Evolutionary conservation across 805 yeast genomes (phyloP).

Genomic region (Metschnikowia noctiluminum): DNA sequence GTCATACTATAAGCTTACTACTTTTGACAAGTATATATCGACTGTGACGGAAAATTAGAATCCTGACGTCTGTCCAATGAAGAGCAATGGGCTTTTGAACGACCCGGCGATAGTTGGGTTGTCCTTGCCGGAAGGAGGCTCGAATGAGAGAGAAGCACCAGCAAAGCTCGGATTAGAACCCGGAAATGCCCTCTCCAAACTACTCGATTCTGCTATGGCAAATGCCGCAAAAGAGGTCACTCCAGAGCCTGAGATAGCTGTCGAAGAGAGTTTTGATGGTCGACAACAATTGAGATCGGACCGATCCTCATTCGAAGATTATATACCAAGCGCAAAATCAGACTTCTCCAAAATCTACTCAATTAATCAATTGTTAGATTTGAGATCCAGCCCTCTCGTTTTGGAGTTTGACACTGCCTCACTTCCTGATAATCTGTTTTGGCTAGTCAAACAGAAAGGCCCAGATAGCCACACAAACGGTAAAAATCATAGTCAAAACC

Average conservation of each 20-base stretch:
- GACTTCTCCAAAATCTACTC: slow-evolving; percentile 22
- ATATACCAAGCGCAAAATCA: slow-evolving; percentile 12
- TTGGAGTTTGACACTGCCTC: slow-evolving; percentile 26
- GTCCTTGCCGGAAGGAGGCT: slow-evolving; percentile 5
- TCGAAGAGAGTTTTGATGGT: slow-evolving; percentile 3
- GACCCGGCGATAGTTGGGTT: slow-evolving; percentile 20
- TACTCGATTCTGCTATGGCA: slow-evolving; percentile 45
- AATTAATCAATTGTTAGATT: slow-evolving; percentile 26
- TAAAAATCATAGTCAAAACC: not conserved
- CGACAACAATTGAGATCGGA: slow-evolving; percentile 5
- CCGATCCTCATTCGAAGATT: slow-evolving; percentile 11
- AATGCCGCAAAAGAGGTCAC: slow-evolving; percentile 45
- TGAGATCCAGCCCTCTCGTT: slow-evolving; percentile 36
- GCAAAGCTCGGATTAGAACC: slow-evolving; percentile 22
- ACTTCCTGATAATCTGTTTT: slow-evolving; percentile 49
- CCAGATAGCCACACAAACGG: not conserved
- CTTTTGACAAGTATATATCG: too few species aligned
- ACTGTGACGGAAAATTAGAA: too few species aligned
- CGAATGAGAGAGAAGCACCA: not conserved
- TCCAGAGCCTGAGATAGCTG: slow-evolving; percentile 24
- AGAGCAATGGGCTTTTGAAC: slow-evolving; percentile 7
- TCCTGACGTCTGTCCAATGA: not conserved
- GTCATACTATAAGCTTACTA: not conserved
- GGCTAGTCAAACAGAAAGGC: slow-evolving; percentile 36
- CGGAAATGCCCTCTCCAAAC: slow-evolving; percentile 37